phyloP scores from a whole-genome alignment of 23 red algal genomes.

The Gracilariopsis chorda region DNA sequence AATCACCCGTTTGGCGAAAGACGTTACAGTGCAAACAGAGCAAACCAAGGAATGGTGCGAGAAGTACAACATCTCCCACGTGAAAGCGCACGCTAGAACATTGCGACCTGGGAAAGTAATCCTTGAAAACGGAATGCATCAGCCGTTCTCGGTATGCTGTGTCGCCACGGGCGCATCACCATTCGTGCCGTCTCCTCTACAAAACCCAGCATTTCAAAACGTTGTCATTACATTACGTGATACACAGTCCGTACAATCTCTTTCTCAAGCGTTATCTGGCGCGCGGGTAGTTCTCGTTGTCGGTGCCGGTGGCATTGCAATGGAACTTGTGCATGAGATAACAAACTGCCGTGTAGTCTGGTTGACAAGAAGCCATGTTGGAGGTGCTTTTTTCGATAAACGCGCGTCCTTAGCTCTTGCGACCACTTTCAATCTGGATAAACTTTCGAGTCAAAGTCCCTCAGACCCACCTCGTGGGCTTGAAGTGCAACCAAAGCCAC shows the following conservation, averaged over 20 bases:
- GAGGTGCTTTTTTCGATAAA: slow-evolving; percentile 84
- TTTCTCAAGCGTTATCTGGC: not conserved
- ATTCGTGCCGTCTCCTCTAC: slow-evolving; percentile 31
- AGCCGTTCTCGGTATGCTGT: slow-evolving; percentile 48
- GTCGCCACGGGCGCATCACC: slow-evolving; percentile 74
- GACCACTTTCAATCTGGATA: not conserved
- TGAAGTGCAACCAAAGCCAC: not conserved
- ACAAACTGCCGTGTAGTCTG: slow-evolving; percentile 65
- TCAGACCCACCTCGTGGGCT: not conserved
- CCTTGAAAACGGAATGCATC: not conserved
- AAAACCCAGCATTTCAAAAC: not conserved
- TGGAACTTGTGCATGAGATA: slow-evolving; percentile 86
- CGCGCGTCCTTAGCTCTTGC: slow-evolving; percentile 25
- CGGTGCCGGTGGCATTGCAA: slow-evolving; percentile 89
- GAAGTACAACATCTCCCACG: not conserved
- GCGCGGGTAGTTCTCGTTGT: slow-evolving; percentile 51
- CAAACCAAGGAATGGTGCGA: not conserved
- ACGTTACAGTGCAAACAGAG: not conserved
- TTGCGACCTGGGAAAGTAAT: not conserved
- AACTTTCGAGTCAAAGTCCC: too few species aligned
- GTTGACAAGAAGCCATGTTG: slow-evolving; percentile 77
- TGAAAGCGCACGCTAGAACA: not conserved
- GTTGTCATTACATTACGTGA: slow-evolving; percentile 65
- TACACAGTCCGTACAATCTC: slow-evolving; percentile 35
- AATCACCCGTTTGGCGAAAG: not conserved